Base-by-base conservation (phyloP, 306 rosid species). In the Citrullus mucosospermus region DNA sequence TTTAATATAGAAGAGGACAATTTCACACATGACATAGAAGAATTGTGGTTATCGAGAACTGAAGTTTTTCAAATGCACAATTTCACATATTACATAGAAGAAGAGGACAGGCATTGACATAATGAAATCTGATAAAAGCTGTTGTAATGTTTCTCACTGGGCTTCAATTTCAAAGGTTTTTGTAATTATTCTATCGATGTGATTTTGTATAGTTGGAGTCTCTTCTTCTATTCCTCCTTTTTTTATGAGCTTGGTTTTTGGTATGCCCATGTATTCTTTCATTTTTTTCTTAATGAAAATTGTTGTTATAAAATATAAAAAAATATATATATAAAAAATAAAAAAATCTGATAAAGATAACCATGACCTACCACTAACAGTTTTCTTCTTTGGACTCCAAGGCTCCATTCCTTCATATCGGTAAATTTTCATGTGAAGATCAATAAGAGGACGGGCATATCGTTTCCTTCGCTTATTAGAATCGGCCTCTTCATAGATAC, bases 381-480 rank as follows among this genome's bases (percentile, higher is more conserved):
- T 91, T 79, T 82, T 88, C 85, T 91, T 93, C 58, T 36, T 57
- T 38, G 89, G 83, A 82, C 78, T 88, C 99, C 99, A 95, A 39
- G 97, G 87, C 72, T 91, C 88, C 97, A 95, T 83, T 80, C 96
- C 99, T 80, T 95, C 99, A 17, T 88, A 91, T 61, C 86, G 90
- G 83, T 95, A 95, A 11, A 95, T 95, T 87, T 92, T 95, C 97
- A 95, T 89, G 88, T 92, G 99, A 39, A 95, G 96, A 85, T 95
- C 97, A 82, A 95, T 87, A 61, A 92, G 93, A 78, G 99, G 99
- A 12, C 99, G 97, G 7, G 97, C 97, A 85, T 95, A 95, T 78
- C 99, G 92, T 86, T 95, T 95, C 77, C 97, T 89, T 84, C 99
- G 89, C 82, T 95, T 95, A 88, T 95, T 95, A 82, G 99, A 74